phyloP scores from a whole-genome alignment of 2,329 filamentous ascomycete genomes.

The Colletotrichum sp. region DNA sequence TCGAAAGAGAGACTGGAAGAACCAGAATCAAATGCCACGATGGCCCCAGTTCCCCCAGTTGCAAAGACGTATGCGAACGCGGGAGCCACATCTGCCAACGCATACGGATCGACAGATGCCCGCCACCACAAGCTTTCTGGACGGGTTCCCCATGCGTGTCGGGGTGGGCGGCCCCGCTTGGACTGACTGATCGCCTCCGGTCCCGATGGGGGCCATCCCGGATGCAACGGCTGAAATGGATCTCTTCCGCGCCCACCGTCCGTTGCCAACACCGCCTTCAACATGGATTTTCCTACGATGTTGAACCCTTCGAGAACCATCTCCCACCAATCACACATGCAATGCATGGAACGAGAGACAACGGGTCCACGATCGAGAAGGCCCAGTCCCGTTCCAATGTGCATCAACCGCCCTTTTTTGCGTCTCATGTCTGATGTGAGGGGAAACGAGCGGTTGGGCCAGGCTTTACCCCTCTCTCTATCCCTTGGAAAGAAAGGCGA shows the following conservation, averaged over 20 bases:
- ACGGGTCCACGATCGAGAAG: neutral
- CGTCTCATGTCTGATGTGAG: neutral
- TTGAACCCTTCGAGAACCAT: neutral
- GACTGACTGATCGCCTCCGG: neutral
- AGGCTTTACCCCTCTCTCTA: neutral
- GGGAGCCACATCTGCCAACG: neutral
- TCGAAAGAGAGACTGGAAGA: neutral
- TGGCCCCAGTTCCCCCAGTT: neutral
- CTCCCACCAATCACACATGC: neutral
- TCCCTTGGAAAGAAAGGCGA: neutral
- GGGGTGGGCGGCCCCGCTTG: neutral
- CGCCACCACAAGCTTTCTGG: neutral
- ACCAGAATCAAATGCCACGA: neutral
- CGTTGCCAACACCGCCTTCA: neutral
- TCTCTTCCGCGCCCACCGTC: neutral
- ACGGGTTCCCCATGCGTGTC: neutral
- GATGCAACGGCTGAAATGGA: neutral
- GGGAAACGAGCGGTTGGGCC: neutral
- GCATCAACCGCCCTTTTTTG: neutral
- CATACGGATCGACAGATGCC: neutral
- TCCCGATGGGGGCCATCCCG: neutral
- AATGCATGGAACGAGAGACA: neutral
- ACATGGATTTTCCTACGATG: neutral
- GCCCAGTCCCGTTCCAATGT: neutral
- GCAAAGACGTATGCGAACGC: neutral